Base-by-base conservation (phyloP, 805 yeast genomes). In the Hanseniaspora vineae region DNA sequence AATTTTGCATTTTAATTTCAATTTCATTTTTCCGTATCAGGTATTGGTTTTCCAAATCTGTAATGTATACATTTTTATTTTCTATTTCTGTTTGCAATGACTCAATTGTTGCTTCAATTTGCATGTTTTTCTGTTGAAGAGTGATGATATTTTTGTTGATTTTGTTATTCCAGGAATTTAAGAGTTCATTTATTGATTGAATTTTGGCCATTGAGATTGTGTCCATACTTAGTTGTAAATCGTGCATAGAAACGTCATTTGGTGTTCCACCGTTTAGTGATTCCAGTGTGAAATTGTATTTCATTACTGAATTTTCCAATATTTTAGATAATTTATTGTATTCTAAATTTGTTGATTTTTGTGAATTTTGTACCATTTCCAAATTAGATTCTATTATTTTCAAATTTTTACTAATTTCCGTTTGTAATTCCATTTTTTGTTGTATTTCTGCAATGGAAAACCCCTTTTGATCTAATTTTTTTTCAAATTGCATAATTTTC, bases 401-500 rank as follows among this genome's bases (percentile, higher is more conserved):
- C 45, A 83, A 69, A 15, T 72, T 62, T 51, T 71, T 71, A 6
- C 80, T 69, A 5, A 82, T 60, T 43, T 71, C 71, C 45, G 80
- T 85, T 48, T 85, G 69, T 56, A 81, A 85, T 32, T 66, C 64
- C 54, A 76, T 78, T 64, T 82, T 70, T 46, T 70, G 64, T 54
- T 86, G 87, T 46, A 86, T 76, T 42, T 77, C 80, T 14, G 68
- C 70, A 3, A 83, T 71, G 3, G 84, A 75, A 46, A 80, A 67
- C 1, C 87, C 86, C 51, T 74, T 78, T 2, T 60, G 64, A 3
- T 67, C 60, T 17, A 87, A 69, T 43, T 71, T 66, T 10, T 55
- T 52, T 37, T 75, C 72, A 17, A 70, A 60, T 19, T 65, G 64
- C 31, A 63, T 57, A 48, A 75, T 75, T 32, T 67, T 70, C 37